Base-by-base conservation (phyloP, 768 basidiomycete genomes). In the Mycena belliarum region DNA sequence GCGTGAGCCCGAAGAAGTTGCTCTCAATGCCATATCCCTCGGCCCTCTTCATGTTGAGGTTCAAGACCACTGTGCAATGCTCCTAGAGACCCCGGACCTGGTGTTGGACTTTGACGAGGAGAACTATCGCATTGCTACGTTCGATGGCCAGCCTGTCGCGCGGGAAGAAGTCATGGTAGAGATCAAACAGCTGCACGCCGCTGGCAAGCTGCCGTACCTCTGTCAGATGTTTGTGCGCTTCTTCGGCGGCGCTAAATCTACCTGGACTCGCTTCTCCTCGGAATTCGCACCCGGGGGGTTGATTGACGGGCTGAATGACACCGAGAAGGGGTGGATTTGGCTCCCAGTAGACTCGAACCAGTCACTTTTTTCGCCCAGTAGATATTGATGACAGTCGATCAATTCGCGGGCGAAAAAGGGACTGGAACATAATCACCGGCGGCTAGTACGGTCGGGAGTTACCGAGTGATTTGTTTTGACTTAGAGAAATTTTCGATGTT, bases 11-110 rank as follows among this genome's bases (percentile, higher is more conserved):
- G 60, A 45, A 5, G 50, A 26, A 11, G 47, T 33, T 1, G 52
- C 44, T 3, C 20, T 47, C n/a, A 69, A 68, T 42, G 48, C 53
- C 0, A 38, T 66, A 4, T 49, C 59, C 24, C 61, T 66, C 38
- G 63, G 61, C 8, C 59, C 65, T 0, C 45, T 66, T 12, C 67
- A 69, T 32, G 24, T 29, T 9, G 32, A 52, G 7, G 44, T 69
- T 28, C 49, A 28, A 3, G 42, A 35, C 11, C 60, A 61, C 35
- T 55, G 55, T 24, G 26, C 49, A 21, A 18, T 28, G 18, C 24
- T 70, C 8, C 57, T 66, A 43, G 2, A 43, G 2, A 43, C 63
- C 9, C 66, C 68, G 0, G 51, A 59, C 0, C 38, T 66, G 1
- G 29, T 69, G 11, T 51, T 68, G 12, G 60, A 50, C 49, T 24